Base-by-base conservation (phyloP, 2,329 filamentous ascomycete genomes). In the Fusarium nanum region DNA sequence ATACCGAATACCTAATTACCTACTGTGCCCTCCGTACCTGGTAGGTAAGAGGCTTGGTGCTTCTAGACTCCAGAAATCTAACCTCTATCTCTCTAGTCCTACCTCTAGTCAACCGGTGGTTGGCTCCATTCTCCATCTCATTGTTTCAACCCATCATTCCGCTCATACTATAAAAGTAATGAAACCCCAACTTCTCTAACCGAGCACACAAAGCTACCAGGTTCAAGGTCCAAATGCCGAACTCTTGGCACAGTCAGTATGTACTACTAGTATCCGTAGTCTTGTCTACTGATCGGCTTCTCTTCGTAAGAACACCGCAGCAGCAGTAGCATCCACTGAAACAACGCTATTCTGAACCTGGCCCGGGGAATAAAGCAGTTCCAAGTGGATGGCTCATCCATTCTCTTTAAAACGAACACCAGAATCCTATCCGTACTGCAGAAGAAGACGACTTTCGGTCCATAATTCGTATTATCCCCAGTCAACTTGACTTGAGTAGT, bases 171-270 rank as follows among this genome's bases (percentile, higher is more conserved):
- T 56, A 42, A 52, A 52, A 55, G 34, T 46, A 56, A 48, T 65
- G 68, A 71, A 71, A 68, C 67, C 50, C 67, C 46, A 25, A 32
- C 40, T 25, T 56, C 63, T 71, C 58, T 68, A 70, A 70, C 68
- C 68, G 68, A 70, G 64, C 50, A 44, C 55, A 49, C 55, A 42
- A 41, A 32, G n/a, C 34, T 64, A 23, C 63, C 47, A 32, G 41
- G 47, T 44, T 52, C 41, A 48, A 60, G 60, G 50, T 27, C 37
- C 27, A 66, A 54, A 52, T 66, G 62, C 63, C 55, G 61, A 49
- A 60, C 22, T 52, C 62, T 65, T 65, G 62, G 41, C 60, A 47
- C 25, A 13, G 14, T 45, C 45, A 20, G 32, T 45, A 22, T 40
- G 16, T 28, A 28, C 28, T 23, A 23, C 22, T 23, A 28, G 28